These are phyloP conservation scores for Ascochyta rabiei DNA, from an alignment of 2,329 filamentous ascomycete species.

Conservation along the genomic window DNA sequence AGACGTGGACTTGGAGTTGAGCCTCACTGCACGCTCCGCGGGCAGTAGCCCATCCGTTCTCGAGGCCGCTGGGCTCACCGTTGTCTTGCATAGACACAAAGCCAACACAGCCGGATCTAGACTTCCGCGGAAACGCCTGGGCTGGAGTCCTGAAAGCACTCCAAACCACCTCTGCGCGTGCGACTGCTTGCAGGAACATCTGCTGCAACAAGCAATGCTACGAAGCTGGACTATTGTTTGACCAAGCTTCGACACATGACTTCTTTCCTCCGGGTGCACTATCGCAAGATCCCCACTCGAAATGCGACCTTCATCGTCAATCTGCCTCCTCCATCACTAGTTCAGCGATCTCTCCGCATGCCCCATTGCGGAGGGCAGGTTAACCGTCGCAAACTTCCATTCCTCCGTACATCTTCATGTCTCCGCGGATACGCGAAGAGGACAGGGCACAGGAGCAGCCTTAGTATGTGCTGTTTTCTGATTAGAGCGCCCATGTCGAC, in stretches of 20 bases:
- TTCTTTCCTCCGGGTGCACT: not conserved
- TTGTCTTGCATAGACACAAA: slow-evolving; percentile 5
- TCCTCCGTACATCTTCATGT: not conserved
- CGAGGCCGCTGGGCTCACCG: not conserved
- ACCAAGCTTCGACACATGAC: slow-evolving; percentile 7
- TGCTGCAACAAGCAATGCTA: not conserved
- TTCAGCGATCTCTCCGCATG: slow-evolving; percentile 13
- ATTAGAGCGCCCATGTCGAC: not conserved
- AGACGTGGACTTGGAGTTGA: slow-evolving; percentile 9
- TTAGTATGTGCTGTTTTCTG: not conserved
- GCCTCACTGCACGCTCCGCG: slow-evolving; percentile 8
- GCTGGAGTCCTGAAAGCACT: slow-evolving; percentile 5
- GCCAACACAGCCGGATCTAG: slow-evolving; percentile 12
- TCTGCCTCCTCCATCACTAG: slow-evolving; percentile 5
- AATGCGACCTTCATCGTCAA: slow-evolving; percentile 7
- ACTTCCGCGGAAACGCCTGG: not conserved
- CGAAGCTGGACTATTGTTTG: slow-evolving; percentile 4
- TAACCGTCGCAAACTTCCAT: slow-evolving; percentile 11
- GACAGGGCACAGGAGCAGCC: slow-evolving; percentile 4
- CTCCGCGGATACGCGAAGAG: slow-evolving; percentile 12
- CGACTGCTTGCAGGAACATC: slow-evolving; percentile 4
- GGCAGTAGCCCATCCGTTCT: slow-evolving; percentile 6
- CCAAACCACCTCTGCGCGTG: not conserved
- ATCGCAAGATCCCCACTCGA: slow-evolving; percentile 4
- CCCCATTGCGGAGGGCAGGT: slow-evolving; percentile 17